Percentiles rank a stretch among this genome's conserved stretches.
Evolutionary conservation across 805 yeast genomes (phyloP).

Genomic region (Saccharomycopsis microspora): DNA sequence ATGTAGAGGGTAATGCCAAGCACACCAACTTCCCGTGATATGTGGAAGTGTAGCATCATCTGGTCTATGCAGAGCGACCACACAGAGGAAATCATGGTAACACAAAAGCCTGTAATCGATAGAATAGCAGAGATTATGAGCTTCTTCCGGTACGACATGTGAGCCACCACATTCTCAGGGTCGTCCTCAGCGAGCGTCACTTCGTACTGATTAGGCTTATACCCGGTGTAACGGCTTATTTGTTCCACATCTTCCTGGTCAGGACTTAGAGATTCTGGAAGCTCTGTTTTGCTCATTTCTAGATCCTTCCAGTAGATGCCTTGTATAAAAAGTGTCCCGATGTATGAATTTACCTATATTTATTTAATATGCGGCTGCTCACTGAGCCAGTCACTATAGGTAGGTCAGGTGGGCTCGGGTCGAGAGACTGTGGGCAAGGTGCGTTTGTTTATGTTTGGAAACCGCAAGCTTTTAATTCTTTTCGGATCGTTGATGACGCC

Average conservation of each 20-base stretch:
- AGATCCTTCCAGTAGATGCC: too few relatives aligned
- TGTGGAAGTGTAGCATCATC: slow-evolving; percentile 32
- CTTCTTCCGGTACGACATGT: slow-evolving; percentile 36
- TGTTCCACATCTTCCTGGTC: background rate
- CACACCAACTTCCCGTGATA: slow-evolving; percentile 35
- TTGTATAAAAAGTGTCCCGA: too few relatives aligned
- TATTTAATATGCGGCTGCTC: too few relatives aligned
- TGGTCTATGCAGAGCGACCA: slow-evolving; percentile 53
- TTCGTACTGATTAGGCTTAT: slow-evolving; percentile 18
- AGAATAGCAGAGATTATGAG: slow-evolving; percentile 45
- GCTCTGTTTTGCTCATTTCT: background rate
- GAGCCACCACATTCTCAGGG: slow-evolving; percentile 23
- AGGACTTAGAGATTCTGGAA: background rate
- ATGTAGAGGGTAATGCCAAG: slow-evolving; percentile 49
- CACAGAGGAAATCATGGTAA: slow-evolving; percentile 59
- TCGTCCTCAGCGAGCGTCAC: slow-evolving; percentile 22
- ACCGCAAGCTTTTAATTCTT: too few relatives aligned
- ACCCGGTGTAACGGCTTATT: background rate
- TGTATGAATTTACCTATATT: too few relatives aligned
- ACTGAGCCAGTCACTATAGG: too few relatives aligned
- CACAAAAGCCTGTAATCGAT: slow-evolving; percentile 44
- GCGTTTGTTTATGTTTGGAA: too few relatives aligned
- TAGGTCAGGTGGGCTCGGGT: too few relatives aligned
- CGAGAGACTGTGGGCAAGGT: too few relatives aligned
- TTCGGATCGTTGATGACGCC: too few relatives aligned